Conservation (phyloP, 164 flowering plant genomes). For the Euptelea pleiosperma region DNA sequence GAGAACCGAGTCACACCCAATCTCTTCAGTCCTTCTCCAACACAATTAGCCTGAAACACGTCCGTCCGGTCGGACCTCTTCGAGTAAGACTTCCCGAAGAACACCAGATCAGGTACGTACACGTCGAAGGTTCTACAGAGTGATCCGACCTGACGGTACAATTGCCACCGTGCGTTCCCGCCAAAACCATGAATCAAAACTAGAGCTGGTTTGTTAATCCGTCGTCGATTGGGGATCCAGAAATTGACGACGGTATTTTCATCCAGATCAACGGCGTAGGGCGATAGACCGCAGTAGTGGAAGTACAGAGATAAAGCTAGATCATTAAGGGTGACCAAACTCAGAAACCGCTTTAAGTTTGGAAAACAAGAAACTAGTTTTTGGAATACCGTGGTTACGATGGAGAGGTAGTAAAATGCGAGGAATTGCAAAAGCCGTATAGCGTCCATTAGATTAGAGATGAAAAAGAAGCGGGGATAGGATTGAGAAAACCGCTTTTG, state of each 20-base stretch:
- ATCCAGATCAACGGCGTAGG: slow-evolving; percentile 34
- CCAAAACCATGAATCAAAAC: slow-evolving; percentile 53
- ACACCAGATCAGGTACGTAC: slow-evolving; percentile 43
- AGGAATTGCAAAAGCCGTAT: neutral
- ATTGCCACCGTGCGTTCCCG: slow-evolving; percentile 47
- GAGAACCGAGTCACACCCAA: slow-evolving; percentile 33
- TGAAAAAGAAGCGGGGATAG: neutral
- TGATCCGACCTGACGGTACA: slow-evolving; percentile 22
- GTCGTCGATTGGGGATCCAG: slow-evolving; percentile 28
- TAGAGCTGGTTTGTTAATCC: slow-evolving; percentile 22
- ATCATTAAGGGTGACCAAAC: slow-evolving; percentile 22
- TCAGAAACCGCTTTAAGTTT: neutral
- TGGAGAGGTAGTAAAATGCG: slow-evolving; percentile 4
- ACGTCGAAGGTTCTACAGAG: slow-evolving; percentile 35
- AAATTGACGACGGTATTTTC: slow-evolving; percentile 36
- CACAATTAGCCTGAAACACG: slow-evolving; percentile 39
- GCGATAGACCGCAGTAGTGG: slow-evolving; percentile 27
- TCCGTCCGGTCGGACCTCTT: slow-evolving; percentile 25
- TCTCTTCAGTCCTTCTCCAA: slow-evolving; percentile 34
- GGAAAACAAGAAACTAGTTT: neutral
- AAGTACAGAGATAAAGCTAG: slow-evolving; percentile 22
- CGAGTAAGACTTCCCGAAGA: slow-evolving; percentile 46
- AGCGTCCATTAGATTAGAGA: neutral
- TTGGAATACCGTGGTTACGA: neutral
- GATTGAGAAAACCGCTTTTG: neutral